Evolutionary conservation across 2,329 filamentous ascomycete genomes (phyloP).

Genomic region (Monascus ruber): DNA sequence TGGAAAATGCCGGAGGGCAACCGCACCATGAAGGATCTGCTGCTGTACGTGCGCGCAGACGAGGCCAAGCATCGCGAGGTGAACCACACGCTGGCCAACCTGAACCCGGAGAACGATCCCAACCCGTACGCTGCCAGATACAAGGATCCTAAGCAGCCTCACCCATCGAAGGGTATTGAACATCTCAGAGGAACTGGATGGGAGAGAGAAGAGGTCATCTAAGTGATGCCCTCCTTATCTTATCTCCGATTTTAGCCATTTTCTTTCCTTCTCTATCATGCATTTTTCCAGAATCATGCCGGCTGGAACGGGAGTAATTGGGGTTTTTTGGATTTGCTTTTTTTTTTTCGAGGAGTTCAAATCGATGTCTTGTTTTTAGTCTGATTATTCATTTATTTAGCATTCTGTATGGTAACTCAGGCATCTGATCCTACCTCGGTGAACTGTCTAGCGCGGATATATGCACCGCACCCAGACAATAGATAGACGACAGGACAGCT

Average conservation of each 20-base stretch:
- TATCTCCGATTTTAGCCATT: background rate
- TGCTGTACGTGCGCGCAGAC: conserved; percentile 81
- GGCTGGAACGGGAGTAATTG: background rate
- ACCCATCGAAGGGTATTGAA: conserved; percentile 58
- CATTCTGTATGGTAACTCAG: too few species aligned
- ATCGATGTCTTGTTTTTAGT: too few species aligned
- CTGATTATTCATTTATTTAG: too few species aligned
- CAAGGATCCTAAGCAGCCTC: conserved; percentile 54
- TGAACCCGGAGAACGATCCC: conserved; percentile 74
- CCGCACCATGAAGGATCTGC: conserved; percentile 71
- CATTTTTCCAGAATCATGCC: background rate
- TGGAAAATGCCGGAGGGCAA: conserved; percentile 86
- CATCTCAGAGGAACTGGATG: conserved; percentile 61
- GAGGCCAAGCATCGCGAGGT: conserved; percentile 87
- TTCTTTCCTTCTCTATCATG: background rate
- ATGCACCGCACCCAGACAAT: too few species aligned
- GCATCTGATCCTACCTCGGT: too few species aligned
- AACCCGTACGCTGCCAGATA: conserved; percentile 86
- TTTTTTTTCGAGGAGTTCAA: background rate
- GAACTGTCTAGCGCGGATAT: too few species aligned
- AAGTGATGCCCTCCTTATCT: conserved; percentile 5
- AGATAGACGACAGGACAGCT: too few species aligned
- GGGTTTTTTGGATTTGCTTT: background rate
- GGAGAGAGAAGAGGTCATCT: conserved; percentile 70
- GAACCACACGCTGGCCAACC: conserved; percentile 86